These are phyloP conservation scores for Eucalyptus curtisii DNA, from an alignment of 345 rosid genomes.

Conservation along the genomic window DNA sequence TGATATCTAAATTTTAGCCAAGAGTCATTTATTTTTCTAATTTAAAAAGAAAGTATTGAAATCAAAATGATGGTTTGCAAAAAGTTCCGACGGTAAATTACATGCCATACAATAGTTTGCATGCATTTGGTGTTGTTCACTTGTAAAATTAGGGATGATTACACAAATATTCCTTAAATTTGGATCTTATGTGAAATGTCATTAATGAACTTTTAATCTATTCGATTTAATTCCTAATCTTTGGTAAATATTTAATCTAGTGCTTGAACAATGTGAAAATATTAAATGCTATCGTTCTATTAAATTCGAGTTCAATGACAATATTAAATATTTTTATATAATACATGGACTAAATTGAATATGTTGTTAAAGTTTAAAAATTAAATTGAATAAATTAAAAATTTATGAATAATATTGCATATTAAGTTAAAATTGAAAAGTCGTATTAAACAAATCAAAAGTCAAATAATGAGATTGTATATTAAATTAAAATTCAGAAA, in stretches of 20 bases:
- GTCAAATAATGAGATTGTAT: rapidly evolving
- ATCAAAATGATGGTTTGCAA: not conserved
- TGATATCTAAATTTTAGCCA: not conserved
- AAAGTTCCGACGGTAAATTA: not conserved
- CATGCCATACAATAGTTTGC: not conserved
- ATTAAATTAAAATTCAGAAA: not conserved
- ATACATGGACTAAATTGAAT: no score
- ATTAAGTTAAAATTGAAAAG: rapidly evolving
- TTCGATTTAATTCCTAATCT: no score
- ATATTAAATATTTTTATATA: no score
- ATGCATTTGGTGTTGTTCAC: not conserved
- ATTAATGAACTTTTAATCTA: no score
- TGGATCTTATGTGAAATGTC: no score
- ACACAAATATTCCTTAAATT: no score
- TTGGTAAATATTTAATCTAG: no score
- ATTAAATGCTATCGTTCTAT: no score
- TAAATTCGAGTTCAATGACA: no score
- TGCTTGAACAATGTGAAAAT: no score
- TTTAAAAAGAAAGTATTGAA: not conserved
- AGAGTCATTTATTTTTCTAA: not conserved
- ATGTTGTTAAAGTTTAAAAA: not conserved
- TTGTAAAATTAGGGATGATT: not conserved
- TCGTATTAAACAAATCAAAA: no score
- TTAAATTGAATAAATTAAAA: not conserved
- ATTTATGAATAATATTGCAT: rapidly evolving